Base-by-base conservation (phyloP, 768 basidiomycete genomes). In the Wakefieldia striispora region DNA sequence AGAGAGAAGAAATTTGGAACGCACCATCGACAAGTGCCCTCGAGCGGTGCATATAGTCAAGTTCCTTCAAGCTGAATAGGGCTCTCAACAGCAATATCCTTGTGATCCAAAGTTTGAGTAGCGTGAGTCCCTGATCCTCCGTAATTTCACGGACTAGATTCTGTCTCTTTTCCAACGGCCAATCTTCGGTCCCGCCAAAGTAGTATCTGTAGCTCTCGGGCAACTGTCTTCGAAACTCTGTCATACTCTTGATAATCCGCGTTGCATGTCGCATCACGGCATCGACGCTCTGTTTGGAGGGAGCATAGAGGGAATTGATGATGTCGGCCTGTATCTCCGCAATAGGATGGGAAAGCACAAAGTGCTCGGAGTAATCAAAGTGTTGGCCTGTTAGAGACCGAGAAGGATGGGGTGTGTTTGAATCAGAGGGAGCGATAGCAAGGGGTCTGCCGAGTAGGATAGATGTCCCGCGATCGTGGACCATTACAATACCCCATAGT, bases 301-400 rank as follows among this genome's bases (percentile, higher is more conserved):
- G 90, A 8, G 82, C 76, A 61, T 92, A 93, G 8, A 93, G 75
- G 10, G 88, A 88, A 63, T 88, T 89, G 72, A 92, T 88, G 51
- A 93, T 89, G 54, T 92, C 91, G 4, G 90, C 91, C 56, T 93
- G 91, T 49, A 93, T 89, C 55, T 89, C 87, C 20, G 84, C 84
- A 40, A 92, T 75, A 8, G 86, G 83, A 45, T 83, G 80, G 17
- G 86, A 89, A 21, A 84, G 72, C 45, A 86, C 76, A 63, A 91
- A 92, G 63, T 92, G 88, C 58, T 89, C 87, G 3, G 88, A 88
- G 56, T 86, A 81, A 43, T 87, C 82, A 23, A 50, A 43, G 8
- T 40, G 58, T 38, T 67, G 66, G 38, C 61, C 62, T 8, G 62
- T 52, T 14, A 62, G 43, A n/a, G 55, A 53, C 9, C 81, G 80